Percentiles rank a stretch among this genome's conserved stretches.
These are phyloP conservation scores for Ammopiptanthus mongolicus DNA, from an alignment of 306 rosid genomes.

Conservation along the genomic window DNA sequence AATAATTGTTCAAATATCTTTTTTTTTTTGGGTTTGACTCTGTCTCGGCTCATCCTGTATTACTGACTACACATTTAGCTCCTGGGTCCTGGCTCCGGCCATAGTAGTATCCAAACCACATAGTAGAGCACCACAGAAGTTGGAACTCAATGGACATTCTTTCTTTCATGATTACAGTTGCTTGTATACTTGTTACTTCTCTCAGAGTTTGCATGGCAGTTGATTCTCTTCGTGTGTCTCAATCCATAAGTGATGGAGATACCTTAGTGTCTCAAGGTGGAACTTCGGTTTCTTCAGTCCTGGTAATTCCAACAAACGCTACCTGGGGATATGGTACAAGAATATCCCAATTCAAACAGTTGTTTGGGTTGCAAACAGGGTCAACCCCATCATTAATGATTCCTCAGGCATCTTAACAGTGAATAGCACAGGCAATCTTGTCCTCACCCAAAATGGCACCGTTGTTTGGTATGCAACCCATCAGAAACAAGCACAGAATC, in stretches of 20 bases:
- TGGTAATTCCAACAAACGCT: background rate
- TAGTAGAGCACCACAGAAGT: too few relatives aligned
- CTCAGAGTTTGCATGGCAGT: too few relatives aligned
- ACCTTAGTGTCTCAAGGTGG: background rate
- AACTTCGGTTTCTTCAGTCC: slow-evolving; percentile 1
- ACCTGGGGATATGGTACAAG: background rate
- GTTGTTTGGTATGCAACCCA: background rate
- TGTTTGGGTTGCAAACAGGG: background rate
- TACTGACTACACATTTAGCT: too few relatives aligned
- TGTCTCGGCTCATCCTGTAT: too few relatives aligned
- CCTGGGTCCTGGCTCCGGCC: too few relatives aligned
- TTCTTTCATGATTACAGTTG: background rate
- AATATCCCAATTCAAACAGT: background rate
- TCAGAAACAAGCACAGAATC: background rate
- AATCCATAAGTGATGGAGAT: background rate
- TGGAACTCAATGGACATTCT: background rate
- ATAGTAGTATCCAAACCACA: too few relatives aligned
- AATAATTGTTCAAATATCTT: too few relatives aligned
- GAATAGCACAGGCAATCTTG: background rate
- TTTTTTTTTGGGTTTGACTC: too few relatives aligned
- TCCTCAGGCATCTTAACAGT: background rate
- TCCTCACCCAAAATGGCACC: background rate
- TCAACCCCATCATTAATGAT: background rate
- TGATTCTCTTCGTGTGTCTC: background rate
- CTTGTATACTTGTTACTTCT: background rate